A percentile compares a stretch with the other conserved stretches of the same genome.
These are phyloP conservation scores for Prunus campanulata DNA, from an alignment of 306 rosid genomes.

Conservation along the genomic window DNA sequence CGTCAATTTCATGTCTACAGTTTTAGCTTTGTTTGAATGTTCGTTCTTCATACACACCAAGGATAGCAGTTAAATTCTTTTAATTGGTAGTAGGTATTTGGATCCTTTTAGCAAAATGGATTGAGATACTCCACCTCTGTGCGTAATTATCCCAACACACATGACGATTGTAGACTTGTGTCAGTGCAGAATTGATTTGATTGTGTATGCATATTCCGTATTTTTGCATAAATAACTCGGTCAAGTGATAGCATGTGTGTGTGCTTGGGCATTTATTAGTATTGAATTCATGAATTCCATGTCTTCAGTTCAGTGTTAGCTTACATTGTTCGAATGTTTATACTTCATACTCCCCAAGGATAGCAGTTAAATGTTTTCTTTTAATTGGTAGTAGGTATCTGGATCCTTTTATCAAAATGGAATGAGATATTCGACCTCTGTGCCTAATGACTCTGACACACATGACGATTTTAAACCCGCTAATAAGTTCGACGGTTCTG, in stretches of 20 bases:
- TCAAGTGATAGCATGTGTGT: not conserved
- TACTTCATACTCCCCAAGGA: not conserved
- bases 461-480: conserved; percentile 91
- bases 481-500: conserved; percentile 49
- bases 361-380: not conserved
- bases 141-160: conserved; percentile 69
- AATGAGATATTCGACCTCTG: conserved; percentile 44
- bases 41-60: too few relatives aligned
- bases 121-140: conserved; percentile 44
- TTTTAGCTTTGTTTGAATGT: too few relatives aligned
- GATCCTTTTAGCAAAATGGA: conserved; percentile 40
- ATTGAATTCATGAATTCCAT: not conserved
- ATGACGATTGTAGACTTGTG: conserved; percentile 43
- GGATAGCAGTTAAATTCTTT: not conserved
- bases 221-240: not conserved
- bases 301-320: not conserved
- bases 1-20: not conserved
- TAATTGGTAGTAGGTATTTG: conserved; percentile 40
- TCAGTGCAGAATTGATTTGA: too few relatives aligned
- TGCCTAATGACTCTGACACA: conserved; percentile 64
- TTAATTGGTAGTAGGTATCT: conserved; percentile 40
- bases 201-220: not conserved
- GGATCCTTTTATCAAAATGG: conserved; percentile 41
- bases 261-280: not conserved
- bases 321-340: too few relatives aligned